phyloP scores from a whole-genome alignment of 2,329 filamentous ascomycete species.

The Neofusicoccum sp. region DNA sequence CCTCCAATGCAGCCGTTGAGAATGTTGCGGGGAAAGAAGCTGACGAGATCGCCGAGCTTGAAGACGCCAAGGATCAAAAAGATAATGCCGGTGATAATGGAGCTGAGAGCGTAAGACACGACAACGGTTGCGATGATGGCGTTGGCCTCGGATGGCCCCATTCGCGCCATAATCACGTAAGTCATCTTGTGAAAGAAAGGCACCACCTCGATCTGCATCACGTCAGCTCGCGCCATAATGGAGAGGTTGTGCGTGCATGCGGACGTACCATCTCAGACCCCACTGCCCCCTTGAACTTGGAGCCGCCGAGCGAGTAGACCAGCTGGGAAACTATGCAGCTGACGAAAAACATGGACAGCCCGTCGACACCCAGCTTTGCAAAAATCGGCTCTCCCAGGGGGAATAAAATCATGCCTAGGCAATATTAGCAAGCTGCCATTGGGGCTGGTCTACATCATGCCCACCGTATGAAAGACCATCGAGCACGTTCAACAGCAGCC shows the following conservation, averaged over 20 bases:
- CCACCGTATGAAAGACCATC: slow-evolving; percentile 92
- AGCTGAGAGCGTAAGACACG: slow-evolving; percentile 83
- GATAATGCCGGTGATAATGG: slow-evolving; percentile 83
- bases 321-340: slow-evolving; percentile 94
- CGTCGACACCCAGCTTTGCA: slow-evolving; percentile 79
- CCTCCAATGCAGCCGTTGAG: slow-evolving; percentile 96
- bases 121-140: slow-evolving; percentile 94
- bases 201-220: slow-evolving; percentile 82
- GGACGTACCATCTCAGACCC: slow-evolving; percentile 81
- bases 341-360: slow-evolving; percentile 98
- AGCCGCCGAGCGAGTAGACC: slow-evolving; percentile 79
- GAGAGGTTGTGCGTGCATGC: neutral
- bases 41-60: slow-evolving; percentile 85
- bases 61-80: slow-evolving; percentile 90
- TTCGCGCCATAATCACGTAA: slow-evolving; percentile 72
- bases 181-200: slow-evolving; percentile 99
- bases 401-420: slow-evolving; percentile 82
- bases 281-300: slow-evolving; percentile 84
- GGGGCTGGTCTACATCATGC: neutral
- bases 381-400: slow-evolving; percentile 87
- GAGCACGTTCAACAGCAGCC: slow-evolving; percentile 84
- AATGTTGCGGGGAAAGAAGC: slow-evolving; percentile 95
- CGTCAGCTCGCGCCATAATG: slow-evolving; percentile 13
- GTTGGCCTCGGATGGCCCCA: slow-evolving; percentile 78
- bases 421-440: neutral